Evolutionary conservation across 1,139 yeast species (phyloP).

Genomic region (Candida glucosophila): DNA sequence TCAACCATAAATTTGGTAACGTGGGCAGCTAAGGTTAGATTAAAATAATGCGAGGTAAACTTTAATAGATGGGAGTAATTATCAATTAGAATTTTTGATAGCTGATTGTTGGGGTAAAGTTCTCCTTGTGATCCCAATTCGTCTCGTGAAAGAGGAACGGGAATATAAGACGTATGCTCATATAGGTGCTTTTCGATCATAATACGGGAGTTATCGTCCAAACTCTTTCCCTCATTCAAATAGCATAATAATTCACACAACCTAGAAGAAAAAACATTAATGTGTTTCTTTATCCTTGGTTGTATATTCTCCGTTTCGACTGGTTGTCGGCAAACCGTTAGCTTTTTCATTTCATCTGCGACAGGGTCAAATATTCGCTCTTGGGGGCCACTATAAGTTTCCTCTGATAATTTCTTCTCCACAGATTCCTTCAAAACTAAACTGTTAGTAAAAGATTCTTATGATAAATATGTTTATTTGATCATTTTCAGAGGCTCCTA

Average conservation of each 20-base stretch:
- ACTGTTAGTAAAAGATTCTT: conserved; percentile 4
- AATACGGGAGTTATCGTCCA: conserved; percentile 24
- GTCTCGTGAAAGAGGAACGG: conserved; percentile 7
- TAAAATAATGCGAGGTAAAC: conserved; percentile 27
- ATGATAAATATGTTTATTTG: no score
- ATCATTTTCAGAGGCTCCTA: no score
- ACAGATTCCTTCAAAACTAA: conserved; percentile 10
- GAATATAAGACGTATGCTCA: conserved; percentile 21
- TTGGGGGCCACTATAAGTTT: conserved; percentile 4
- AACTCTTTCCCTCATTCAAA: conserved; percentile 17
- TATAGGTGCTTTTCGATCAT: conserved; percentile 19
- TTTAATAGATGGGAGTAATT: conserved; percentile 24
- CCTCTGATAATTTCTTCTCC: conserved; percentile 9
- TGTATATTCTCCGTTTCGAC: conserved; percentile 4
- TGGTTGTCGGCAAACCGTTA: conserved; percentile 19
- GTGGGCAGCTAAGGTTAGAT: conserved; percentile 29
- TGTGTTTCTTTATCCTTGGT: conserved; percentile 7
- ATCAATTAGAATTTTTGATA: conserved; percentile 32
- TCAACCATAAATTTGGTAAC: conserved; percentile 32
- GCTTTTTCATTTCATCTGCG: conserved; percentile 21
- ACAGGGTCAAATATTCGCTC: conserved; percentile 19
- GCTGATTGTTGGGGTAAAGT: conserved; percentile 27
- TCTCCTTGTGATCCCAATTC: conserved; percentile 4
- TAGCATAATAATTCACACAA: conserved; percentile 21
- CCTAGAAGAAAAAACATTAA: conserved; percentile 18